Conservation (phyloP, 345 rosid genomes). For the Geranium brycei region DNA sequence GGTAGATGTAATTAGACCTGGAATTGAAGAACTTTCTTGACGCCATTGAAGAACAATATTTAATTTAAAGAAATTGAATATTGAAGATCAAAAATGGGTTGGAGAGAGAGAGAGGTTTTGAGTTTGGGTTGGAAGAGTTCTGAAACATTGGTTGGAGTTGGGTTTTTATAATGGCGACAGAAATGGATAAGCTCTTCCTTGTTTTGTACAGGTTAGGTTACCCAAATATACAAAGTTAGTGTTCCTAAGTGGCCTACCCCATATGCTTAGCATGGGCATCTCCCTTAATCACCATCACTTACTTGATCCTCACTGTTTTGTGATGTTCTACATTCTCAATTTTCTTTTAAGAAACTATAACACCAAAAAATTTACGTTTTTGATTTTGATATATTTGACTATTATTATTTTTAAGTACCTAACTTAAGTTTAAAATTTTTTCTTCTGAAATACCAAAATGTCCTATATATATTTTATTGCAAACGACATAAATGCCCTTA, state of each 20-base stretch:
- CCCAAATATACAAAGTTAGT: neutral
- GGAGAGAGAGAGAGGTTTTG: neutral
- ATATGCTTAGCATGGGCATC: neutral
- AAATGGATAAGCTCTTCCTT: slow-evolving; percentile 1
- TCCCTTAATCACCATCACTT: neutral
- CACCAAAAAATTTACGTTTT: no score
- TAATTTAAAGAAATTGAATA: neutral
- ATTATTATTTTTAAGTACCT: no score
- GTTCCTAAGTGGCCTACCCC: neutral
- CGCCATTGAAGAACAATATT: slow-evolving; percentile 1
- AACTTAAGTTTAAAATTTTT: no score
- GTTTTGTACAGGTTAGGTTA: slow-evolving; percentile 1
- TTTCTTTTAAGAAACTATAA: no score
- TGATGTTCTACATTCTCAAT: no score
- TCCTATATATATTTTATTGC: no score
- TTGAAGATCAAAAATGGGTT: no score
- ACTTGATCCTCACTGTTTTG: no score
- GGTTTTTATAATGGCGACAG: neutral
- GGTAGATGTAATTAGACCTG: neutral
- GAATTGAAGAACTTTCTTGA: slow-evolving; percentile 1
- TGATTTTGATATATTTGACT: no score
- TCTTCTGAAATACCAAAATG: no score
- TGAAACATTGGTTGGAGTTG: neutral
- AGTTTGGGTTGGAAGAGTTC: neutral
- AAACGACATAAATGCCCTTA: no score